Conservation (phyloP, 1,139 yeast genomes). For the Scheffersomyces parashehatae region DNA sequence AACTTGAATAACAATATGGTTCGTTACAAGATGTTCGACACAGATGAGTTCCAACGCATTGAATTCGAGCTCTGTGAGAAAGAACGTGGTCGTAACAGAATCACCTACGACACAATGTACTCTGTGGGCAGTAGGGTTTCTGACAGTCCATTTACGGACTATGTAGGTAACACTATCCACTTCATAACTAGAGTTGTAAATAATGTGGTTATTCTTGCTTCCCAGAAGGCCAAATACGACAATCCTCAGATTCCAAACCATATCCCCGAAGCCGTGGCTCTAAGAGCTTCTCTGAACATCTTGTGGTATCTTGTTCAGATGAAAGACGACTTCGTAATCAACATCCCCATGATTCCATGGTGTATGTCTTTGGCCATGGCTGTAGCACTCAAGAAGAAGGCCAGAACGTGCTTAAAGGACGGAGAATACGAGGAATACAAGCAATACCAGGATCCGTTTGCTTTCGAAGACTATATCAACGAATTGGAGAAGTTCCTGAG, state of each 20-base stretch:
- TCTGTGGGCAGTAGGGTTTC: background rate
- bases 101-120: background rate
- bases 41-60: constrained; percentile 25
- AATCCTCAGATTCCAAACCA: constrained; percentile 22
- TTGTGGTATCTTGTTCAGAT: constrained; percentile 24
- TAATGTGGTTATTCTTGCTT: constrained; percentile 25
- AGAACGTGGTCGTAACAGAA: constrained; percentile 13
- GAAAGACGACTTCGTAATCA: constrained; percentile 19
- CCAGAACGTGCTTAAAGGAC: constrained; percentile 8
- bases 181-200: constrained; percentile 28
- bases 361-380: constrained; percentile 25
- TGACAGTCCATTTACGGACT: constrained; percentile 7
- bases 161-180: constrained; percentile 19
- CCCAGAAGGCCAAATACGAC: constrained; percentile 30
- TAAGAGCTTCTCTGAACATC: constrained; percentile 27
- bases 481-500: constrained; percentile 22
- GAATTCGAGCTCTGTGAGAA: constrained; percentile 29
- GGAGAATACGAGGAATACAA: constrained; percentile 3
- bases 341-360: constrained; percentile 32
- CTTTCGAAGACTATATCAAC: constrained; percentile 20
- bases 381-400: constrained; percentile 15
- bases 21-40: constrained; percentile 20
- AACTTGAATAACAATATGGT: constrained; percentile 11
- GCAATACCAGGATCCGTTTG: constrained; percentile 5
- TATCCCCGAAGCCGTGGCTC: constrained; percentile 23